Conservation (phyloP, 1,284 basidiomycete genomes). For the Ustilago crameri region DNA sequence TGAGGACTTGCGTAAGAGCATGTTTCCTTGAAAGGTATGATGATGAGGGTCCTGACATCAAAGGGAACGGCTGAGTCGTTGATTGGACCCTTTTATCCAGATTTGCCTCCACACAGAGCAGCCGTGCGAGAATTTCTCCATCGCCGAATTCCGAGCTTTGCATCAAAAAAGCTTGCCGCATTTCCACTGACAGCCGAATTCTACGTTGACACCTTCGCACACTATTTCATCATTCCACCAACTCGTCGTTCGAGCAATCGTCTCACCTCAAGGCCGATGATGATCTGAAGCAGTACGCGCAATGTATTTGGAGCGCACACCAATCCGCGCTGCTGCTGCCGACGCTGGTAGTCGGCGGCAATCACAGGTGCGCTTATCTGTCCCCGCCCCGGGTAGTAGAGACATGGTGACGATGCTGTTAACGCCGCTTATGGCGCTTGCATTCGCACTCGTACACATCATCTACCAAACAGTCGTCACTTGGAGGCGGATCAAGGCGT, state of each 20-base stretch:
- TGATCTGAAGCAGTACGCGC: not conserved
- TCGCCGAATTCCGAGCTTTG: too few relatives aligned
- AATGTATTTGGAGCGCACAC: conserved; percentile 9
- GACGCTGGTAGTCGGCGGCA: not conserved
- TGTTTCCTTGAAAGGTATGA: not conserved
- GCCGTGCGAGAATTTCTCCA: too few relatives aligned
- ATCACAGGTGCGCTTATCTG: not conserved
- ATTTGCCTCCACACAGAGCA: conserved; percentile 4
- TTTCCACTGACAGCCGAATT: too few relatives aligned
- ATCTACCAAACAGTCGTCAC: conserved; percentile 20
- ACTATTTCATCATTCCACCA: too few relatives aligned
- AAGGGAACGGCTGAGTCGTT: not conserved
- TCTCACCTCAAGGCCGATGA: too few relatives aligned
- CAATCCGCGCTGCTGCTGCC: not conserved
- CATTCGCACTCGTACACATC: conserved; percentile 26
- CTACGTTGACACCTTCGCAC: not conserved
- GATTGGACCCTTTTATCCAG: not conserved
- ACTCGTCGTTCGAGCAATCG: too few relatives aligned
- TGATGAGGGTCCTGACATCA: not conserved
- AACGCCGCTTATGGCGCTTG: conserved; percentile 22
- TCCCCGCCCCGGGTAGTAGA: not conserved
- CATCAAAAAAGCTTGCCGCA: too few relatives aligned
- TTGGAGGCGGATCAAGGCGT: not conserved
- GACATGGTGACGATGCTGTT: conserved; percentile 17
- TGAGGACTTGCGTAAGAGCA: not conserved